Conservation (phyloP, 495 filamentous ascomycete species). For the Aspergillus asperescens region DNA sequence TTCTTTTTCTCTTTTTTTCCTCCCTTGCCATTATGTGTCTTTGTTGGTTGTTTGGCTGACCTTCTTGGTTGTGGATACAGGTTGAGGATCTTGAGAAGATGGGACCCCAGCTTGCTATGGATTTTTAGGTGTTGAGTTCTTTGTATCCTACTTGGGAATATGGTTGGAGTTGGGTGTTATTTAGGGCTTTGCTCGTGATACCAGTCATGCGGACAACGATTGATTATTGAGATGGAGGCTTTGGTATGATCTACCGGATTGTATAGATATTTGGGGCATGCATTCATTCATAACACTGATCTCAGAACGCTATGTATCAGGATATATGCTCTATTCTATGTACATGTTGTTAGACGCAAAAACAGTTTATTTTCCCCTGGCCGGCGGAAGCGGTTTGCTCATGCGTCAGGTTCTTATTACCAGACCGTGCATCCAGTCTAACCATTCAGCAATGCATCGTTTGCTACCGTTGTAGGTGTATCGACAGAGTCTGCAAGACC, state of each 20-base stretch:
- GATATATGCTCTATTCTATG: slow-evolving; percentile 3
- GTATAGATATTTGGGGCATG: not conserved
- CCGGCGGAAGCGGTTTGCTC: too few relatives aligned
- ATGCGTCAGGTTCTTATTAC: too few relatives aligned
- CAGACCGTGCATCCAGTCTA: slow-evolving; percentile 13
- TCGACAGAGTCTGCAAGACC: slow-evolving; percentile 14
- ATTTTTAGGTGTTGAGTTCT: slow-evolving; percentile 53
- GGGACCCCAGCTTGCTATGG: slow-evolving; percentile 81
- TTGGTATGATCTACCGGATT: not conserved
- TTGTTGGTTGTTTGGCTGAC: slow-evolving; percentile 8
- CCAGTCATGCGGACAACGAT: not conserved
- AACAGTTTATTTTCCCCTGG: not conserved
- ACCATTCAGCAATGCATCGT: slow-evolving; percentile 35
- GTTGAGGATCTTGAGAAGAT: slow-evolving; percentile 79
- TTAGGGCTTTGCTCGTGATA: slow-evolving; percentile 5
- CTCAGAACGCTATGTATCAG: slow-evolving; percentile 2
- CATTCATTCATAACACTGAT: not conserved
- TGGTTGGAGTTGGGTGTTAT: slow-evolving; percentile 3
- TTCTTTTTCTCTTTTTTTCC: not conserved
- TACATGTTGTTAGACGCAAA: slow-evolving; percentile 1
- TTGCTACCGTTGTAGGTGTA: slow-evolving; percentile 24
- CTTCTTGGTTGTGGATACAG: slow-evolving; percentile 20
- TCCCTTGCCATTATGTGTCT: not conserved
- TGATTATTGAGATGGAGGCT: slow-evolving; percentile 1
- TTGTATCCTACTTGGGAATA: not conserved